Conservation (phyloP, 192 early-diverging fungal species). For the Podila minutissima region DNA sequence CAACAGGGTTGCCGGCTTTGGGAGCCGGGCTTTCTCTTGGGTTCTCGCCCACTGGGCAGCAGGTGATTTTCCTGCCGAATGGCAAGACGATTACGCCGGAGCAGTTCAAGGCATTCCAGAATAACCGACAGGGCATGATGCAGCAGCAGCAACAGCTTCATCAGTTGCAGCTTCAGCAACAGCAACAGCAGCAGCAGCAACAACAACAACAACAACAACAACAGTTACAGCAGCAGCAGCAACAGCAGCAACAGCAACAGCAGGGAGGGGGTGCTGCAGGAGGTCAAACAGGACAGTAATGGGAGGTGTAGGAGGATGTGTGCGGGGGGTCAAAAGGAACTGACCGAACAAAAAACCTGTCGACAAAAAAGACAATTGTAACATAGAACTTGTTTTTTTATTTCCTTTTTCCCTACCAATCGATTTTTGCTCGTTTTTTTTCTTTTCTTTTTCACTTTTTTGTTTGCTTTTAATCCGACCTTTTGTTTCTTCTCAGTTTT, state of each 20-base stretch:
- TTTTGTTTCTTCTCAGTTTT: too few species aligned
- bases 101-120: conserved; percentile 32
- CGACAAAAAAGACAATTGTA: neutral
- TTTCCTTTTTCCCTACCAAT: neutral
- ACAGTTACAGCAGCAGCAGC: conserved; percentile 10
- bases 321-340: too few species aligned
- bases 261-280: conserved; percentile 3
- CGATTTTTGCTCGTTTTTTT: neutral
- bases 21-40: conserved; percentile 7
- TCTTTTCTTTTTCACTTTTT: neutral
- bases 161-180: neutral
- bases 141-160: conserved; percentile 11
- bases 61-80: conserved; percentile 28
- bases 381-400: neutral
- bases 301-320: neutral
- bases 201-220: conserved; percentile 5
- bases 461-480: too few species aligned
- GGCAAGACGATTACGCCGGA: conserved; percentile 17
- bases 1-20: conserved; percentile 13
- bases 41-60: conserved; percentile 28
- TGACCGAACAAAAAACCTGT: too few species aligned
- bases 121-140: conserved; percentile 3
- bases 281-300: neutral
- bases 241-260: conserved; percentile 11
- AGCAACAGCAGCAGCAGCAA: conserved; percentile 7